phyloP scores from a whole-genome alignment of 2,329 filamentous ascomycete species.

The Cladosporium sp. region DNA sequence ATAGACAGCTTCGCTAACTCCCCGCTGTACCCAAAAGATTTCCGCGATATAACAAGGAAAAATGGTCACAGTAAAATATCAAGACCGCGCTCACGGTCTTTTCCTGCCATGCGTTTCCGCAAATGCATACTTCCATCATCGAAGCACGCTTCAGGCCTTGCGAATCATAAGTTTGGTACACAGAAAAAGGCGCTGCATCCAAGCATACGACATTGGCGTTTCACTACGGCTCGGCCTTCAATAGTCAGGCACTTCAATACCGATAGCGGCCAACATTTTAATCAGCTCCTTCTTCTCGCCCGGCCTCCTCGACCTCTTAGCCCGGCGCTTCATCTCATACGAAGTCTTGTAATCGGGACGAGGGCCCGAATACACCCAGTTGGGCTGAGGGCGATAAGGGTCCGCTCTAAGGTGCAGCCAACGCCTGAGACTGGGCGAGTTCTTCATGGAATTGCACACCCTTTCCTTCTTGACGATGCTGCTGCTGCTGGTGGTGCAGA shows the following conservation, averaged over 20 bases:
- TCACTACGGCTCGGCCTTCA: neutral
- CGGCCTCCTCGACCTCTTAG: slow-evolving; percentile 25
- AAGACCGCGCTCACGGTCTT: too few relatives aligned
- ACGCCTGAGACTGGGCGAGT: slow-evolving; percentile 21
- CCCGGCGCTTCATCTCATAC: slow-evolving; percentile 25
- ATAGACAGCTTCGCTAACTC: too few relatives aligned
- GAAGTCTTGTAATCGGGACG: slow-evolving; percentile 23
- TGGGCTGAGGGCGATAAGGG: slow-evolving; percentile 25
- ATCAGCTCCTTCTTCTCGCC: slow-evolving; percentile 27
- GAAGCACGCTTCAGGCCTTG: too few relatives aligned
- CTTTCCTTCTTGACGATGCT: slow-evolving; percentile 13
- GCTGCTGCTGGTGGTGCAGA: slow-evolving; percentile 19
- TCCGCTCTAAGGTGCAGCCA: slow-evolving; percentile 30
- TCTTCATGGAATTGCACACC: slow-evolving; percentile 14
- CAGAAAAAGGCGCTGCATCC: too few relatives aligned
- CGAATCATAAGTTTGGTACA: too few relatives aligned
- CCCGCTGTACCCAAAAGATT: too few relatives aligned
- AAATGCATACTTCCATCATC: too few relatives aligned
- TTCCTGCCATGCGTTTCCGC: too few relatives aligned
- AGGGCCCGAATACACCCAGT: slow-evolving; percentile 26
- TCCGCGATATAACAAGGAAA: too few relatives aligned
- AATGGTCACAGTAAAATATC: too few relatives aligned
- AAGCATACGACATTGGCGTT: too few relatives aligned
- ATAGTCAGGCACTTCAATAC: slow-evolving; percentile 10
- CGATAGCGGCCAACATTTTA: slow-evolving; percentile 24